Evolutionary conservation across 1,139 yeast species (phyloP).

Genomic region (Trichomonascaceae sp.): DNA sequence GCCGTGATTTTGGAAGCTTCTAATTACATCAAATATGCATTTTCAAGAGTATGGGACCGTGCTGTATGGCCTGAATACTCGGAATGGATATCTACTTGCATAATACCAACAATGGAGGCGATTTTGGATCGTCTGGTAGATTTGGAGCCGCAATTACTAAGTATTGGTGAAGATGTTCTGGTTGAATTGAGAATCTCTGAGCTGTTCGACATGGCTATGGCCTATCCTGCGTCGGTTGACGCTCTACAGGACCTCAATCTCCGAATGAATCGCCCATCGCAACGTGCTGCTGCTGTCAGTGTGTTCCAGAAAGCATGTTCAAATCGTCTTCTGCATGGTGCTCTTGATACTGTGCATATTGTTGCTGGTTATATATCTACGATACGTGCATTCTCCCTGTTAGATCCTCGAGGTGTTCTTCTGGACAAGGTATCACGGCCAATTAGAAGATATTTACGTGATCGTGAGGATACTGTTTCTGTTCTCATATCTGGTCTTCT

Average conservation of each 20-base stretch:
- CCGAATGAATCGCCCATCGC: conserved; percentile 26
- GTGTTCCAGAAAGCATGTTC: conserved; percentile 49
- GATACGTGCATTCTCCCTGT: conserved; percentile 60
- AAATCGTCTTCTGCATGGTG: conserved; percentile 62
- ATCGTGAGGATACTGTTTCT: conserved; percentile 66
- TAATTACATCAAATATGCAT: not conserved
- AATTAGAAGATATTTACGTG: conserved; percentile 58
- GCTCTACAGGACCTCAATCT: conserved; percentile 60
- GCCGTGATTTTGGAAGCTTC: not conserved
- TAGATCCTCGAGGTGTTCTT: conserved; percentile 87
- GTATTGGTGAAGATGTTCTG: conserved; percentile 11
- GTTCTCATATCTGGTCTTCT: conserved; percentile 69
- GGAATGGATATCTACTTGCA: not conserved
- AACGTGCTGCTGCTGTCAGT: conserved; percentile 50
- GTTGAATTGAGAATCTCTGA: conserved; percentile 47
- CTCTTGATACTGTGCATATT: conserved; percentile 72
- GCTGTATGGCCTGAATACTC: conserved; percentile 1
- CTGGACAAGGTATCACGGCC: conserved; percentile 74
- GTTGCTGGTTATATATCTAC: conserved; percentile 65
- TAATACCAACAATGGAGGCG: not conserved
- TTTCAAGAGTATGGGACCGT: not conserved
- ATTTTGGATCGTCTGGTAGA: not conserved
- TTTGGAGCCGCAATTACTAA: not conserved
- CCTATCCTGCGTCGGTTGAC: conserved; percentile 52
- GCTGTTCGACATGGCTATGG: conserved; percentile 55